These are phyloP conservation scores for Yamadazyma friedrichii DNA, from an alignment of 1,139 yeast species.

Conservation along the genomic window DNA sequence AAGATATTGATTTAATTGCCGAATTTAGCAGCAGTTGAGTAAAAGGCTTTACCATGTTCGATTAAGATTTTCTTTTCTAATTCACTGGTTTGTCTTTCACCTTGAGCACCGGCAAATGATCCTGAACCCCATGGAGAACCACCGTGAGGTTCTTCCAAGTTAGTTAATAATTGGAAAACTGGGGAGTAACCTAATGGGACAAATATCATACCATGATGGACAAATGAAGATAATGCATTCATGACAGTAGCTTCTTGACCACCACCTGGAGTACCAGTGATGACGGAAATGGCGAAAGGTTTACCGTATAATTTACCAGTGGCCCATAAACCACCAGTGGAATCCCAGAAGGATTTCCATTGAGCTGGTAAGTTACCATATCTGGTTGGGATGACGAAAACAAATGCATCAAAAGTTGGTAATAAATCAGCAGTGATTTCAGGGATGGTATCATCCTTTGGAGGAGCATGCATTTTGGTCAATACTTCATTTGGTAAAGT, in stretches of 20 bases:
- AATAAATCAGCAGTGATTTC: slow-evolving; percentile 63
- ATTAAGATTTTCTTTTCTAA: slow-evolving; percentile 64
- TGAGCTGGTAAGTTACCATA: slow-evolving; percentile 82
- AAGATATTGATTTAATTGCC: slow-evolving; percentile 11
- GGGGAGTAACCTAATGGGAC: slow-evolving; percentile 80
- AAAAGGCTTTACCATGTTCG: slow-evolving; percentile 66
- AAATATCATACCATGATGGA: slow-evolving; percentile 77
- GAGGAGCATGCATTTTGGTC: slow-evolving; percentile 57
- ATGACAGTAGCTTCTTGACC: slow-evolving; percentile 74
- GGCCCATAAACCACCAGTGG: slow-evolving; percentile 84
- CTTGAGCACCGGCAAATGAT: slow-evolving; percentile 73
- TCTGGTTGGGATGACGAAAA: slow-evolving; percentile 84
- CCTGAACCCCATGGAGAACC: slow-evolving; percentile 93
- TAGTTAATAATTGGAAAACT: slow-evolving; percentile 56
- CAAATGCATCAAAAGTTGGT: slow-evolving; percentile 65
- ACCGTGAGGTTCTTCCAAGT: slow-evolving; percentile 72
- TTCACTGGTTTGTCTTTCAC: slow-evolving; percentile 69
- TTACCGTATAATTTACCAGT: slow-evolving; percentile 72
- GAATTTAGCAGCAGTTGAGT: slow-evolving; percentile 34
- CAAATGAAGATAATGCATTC: slow-evolving; percentile 63
- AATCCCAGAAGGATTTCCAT: slow-evolving; percentile 78
- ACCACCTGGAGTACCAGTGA: slow-evolving; percentile 84
- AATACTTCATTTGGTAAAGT: slow-evolving; percentile 69
- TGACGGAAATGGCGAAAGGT: slow-evolving; percentile 71
- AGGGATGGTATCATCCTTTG: slow-evolving; percentile 68